Evolutionary conservation across 345 rosid species (phyloP), one percentile per base, ranked within the genome.

Genomic region (Melastoma malabathricum): DNA sequence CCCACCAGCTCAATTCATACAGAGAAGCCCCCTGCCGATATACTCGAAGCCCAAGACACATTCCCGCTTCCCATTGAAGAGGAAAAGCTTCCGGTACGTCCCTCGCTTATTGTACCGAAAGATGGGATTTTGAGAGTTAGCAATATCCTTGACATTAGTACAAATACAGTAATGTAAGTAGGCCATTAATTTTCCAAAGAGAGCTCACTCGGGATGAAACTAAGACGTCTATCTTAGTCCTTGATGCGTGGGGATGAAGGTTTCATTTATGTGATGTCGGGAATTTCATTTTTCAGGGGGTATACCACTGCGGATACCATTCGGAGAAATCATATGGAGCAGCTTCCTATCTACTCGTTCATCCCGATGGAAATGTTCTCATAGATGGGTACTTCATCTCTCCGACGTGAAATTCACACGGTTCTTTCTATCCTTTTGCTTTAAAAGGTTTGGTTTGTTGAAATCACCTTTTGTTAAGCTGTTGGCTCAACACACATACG

Each of bases 231-330:
- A 29, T 6, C 38, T 5, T 4, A 29, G 38, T 29, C 38, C 9
- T n/a, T n/a, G n/a, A n/a, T 29, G 38, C 38, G 9, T 29, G 2
- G 38, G 9, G n/a, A 29, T 4, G 38, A 29, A 29, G 38, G 19
- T 54, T 23, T 13, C 1, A 41, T 13, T 13, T 20, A 16, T 5
- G 15, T 52, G 15, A 29, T 44, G 54, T 14, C 29, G 46, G 6
- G 41, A 60, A 56, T 29, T 29, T 29, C 38, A 18, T 59, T 19
- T 44, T 60, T 60, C 72, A 80, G 87, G 87, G 79, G 3, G 68
- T 81, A 41, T 77, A 66, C 51, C 87, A 81, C 54, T 81, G 83
- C 56, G 87, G 87, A 10, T 77, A 77, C 67, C 87, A 81, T 70
- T 77, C 87, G 43, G 73, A 70, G 56, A 73, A 81, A 46, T 77